Evolutionary conservation across 164 flowering plant genomes (phyloP), one percentile per base, ranked within the genome.

Genomic region (Malania oleifera): DNA sequence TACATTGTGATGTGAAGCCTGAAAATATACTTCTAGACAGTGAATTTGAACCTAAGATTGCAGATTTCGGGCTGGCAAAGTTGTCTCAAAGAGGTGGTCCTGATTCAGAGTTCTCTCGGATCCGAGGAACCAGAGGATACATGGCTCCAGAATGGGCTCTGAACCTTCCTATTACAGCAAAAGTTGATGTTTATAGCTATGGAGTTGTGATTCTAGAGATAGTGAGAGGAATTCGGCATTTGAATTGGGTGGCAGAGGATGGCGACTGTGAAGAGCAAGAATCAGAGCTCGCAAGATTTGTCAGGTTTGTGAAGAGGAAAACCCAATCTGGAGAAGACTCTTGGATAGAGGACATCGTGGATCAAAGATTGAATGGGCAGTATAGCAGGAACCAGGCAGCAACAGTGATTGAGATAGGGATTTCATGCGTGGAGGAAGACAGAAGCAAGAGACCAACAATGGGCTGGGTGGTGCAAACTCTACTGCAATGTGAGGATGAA

Each of bases 1-100:
- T 73, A 31, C 77, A 73, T 18, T 73, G 77, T 20, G 77, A 73
- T 20, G 70, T 73, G 39, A 73, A 73, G 59, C 77, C 77, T 19
- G 73, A 69, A 46, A 73, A 73, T 19, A 69, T 73, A 18, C 67
- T 73, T n/a, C 62, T 73, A 11, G 73, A 66, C 31, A 20, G 41
- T 43, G 68, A 61, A 0, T 73, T 62, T 24, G 67, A 66, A 31
- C 65, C 77, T 10, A 73, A 73, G 62, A 73, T 65, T 15, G 64
- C 76, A 11, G 76, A 73, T 50, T 73, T 73, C 24, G 76, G 73
- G 24, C 54, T 73, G 7, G 69, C 73, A n/a, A 73, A 73, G 62
- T 25, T 73, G 58, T 52, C 41, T 10, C 60, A 69, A 26, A 59
- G 70, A 45, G 70, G 45, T 15, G 47, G 47, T 15, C 56, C 47